These are phyloP conservation scores for Podospora didyma DNA, from an alignment of 495 filamentous ascomycete species.

Conservation along the genomic window DNA sequence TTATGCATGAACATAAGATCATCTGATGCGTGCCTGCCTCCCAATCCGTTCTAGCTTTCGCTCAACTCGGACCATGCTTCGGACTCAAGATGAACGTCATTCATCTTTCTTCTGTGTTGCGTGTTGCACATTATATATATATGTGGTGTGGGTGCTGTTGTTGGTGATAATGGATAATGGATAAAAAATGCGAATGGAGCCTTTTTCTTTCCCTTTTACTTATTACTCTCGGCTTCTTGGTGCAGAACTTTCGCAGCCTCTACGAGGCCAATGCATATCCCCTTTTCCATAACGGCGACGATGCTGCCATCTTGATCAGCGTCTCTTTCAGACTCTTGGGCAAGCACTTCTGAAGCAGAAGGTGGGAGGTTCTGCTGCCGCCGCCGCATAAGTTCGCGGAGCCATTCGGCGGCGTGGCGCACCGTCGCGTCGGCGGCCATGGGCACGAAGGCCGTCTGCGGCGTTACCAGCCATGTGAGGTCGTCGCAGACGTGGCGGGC, in stretches of 20 bases:
- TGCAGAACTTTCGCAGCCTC: slow-evolving; percentile 34
- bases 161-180: no score
- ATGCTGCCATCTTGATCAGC: slow-evolving; percentile 34
- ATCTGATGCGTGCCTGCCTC: neutral
- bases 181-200: no score
- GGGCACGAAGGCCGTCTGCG: slow-evolving; percentile 39
- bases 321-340: slow-evolving; percentile 8
- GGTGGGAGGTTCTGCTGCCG: no score
- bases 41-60: neutral
- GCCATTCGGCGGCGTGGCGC: slow-evolving; percentile 37
- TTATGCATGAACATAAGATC: slow-evolving; percentile 1
- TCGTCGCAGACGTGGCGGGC: slow-evolving; percentile 15
- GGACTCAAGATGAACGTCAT: slow-evolving; percentile 2
- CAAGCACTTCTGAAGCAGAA: no score
- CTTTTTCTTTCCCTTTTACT: neutral
- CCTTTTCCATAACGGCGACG: slow-evolving; percentile 39
- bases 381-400: slow-evolving; percentile 18
- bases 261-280: slow-evolving; percentile 39
- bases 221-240: slow-evolving; percentile 7
- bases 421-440: slow-evolving; percentile 39
- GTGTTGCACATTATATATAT: no score
- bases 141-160: no score
- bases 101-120: no score
- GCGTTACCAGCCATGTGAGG: slow-evolving; percentile 32
- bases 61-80: neutral